A percentile compares a stretch with the other conserved stretches of the same genome.
These are phyloP conservation scores for Candida sp. DNA, from an alignment of 1,139 yeast genomes.

Conservation along the genomic window DNA sequence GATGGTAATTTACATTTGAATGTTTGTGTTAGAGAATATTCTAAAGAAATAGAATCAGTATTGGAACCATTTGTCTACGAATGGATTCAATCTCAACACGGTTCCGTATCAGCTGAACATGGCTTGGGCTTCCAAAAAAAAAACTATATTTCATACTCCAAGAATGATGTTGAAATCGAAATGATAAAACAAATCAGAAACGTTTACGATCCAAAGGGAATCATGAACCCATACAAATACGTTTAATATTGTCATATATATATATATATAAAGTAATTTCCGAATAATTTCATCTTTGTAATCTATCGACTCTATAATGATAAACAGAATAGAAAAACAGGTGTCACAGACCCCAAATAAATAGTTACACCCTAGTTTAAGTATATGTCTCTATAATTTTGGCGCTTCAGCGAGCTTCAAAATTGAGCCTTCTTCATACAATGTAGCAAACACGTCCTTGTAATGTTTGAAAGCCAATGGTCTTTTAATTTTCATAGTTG, in stretches of 20 bases:
- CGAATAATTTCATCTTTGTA: not conserved
- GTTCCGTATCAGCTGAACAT: constrained; percentile 96
- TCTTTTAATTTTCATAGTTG: constrained; percentile 73
- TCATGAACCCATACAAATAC: constrained; percentile 91
- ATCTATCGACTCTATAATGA: not conserved
- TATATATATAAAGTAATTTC: not conserved
- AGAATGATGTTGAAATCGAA: constrained; percentile 62
- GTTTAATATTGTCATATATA: constrained; percentile 23
- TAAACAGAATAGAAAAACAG: not conserved
- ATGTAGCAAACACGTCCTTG: constrained; percentile 35
- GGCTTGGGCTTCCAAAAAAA: constrained; percentile 97
- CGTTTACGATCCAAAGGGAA: constrained; percentile 87
- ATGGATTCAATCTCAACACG: constrained; percentile 71
- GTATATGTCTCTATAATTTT: not conserved
- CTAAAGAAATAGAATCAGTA: constrained; percentile 67
- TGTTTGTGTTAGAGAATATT: constrained; percentile 83
- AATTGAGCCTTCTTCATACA: constrained; percentile 57
- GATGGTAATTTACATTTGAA: constrained; percentile 94
- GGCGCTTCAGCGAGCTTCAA: not conserved
- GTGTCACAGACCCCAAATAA: not conserved
- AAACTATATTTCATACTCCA: constrained; percentile 80
- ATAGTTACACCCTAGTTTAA: not conserved
- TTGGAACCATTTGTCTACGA: constrained; percentile 94
- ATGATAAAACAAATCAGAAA: constrained; percentile 74
- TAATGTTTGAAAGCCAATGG: constrained; percentile 54